A percentile compares a stretch with the other conserved stretches of the same genome.
These are phyloP conservation scores for Cryptococcus depauperatus DNA, from an alignment of 1,284 basidiomycete genomes.

Conservation along the genomic window DNA sequence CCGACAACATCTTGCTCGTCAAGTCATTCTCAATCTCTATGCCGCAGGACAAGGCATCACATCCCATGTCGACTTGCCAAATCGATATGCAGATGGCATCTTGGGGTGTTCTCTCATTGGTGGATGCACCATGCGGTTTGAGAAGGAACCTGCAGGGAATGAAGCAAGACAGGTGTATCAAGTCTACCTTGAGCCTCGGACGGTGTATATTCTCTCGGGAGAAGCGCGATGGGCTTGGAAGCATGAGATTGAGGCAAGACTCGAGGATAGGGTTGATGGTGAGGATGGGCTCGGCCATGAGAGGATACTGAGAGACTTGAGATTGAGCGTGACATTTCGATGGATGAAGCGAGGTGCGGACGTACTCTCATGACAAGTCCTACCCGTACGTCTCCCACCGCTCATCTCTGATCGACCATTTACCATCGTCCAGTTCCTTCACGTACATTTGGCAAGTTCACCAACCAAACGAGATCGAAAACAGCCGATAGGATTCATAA, in stretches of 20 bases:
- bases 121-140: conserved; percentile 33
- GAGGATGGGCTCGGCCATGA: conserved; percentile 1
- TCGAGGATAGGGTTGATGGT: conserved; percentile 25
- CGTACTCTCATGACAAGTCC: conserved; percentile 25
- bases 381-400: too few relatives aligned
- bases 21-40: conserved; percentile 49
- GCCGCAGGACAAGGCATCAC: conserved; percentile 45
- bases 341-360: conserved; percentile 43
- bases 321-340: conserved; percentile 42
- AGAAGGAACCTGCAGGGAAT: not conserved
- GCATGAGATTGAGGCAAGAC: conserved; percentile 44
- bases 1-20: conserved; percentile 27
- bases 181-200: conserved; percentile 44
- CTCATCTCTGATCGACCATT: too few relatives aligned
- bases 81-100: conserved; percentile 46
- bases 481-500: too few relatives aligned
- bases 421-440: too few relatives aligned
- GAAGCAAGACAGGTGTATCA: conserved; percentile 8
- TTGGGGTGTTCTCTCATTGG: conserved; percentile 37
- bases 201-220: conserved; percentile 42
- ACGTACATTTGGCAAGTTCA: too few relatives aligned
- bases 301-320: conserved; percentile 30
- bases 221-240: conserved; percentile 46
- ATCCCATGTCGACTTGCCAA: conserved; percentile 46
- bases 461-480: too few relatives aligned